Conservation (phyloP, 2,329 filamentous ascomycete genomes). For the Trichoderma sp. region DNA sequence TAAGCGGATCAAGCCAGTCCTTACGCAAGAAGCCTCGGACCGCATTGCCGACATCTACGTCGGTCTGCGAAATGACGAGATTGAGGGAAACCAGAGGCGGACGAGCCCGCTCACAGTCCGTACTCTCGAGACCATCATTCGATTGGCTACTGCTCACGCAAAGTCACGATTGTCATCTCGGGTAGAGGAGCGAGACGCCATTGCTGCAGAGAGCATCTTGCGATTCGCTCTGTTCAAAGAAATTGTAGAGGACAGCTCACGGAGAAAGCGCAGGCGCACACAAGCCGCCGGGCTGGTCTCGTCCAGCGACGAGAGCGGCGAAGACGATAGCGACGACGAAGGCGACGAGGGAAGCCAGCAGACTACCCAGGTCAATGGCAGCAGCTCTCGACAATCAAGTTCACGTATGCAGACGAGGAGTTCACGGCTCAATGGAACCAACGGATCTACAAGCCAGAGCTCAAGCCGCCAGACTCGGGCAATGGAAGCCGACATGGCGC, state of each 20-base stretch:
- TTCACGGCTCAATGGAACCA: conserved; percentile 39
- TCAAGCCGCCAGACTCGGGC: conserved; percentile 38
- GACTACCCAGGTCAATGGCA: conserved; percentile 52
- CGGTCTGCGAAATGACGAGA: conserved; percentile 89
- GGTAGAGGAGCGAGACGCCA: conserved; percentile 86
- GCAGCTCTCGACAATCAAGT: conserved; percentile 39
- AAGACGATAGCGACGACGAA: conserved; percentile 59
- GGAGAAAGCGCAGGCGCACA: conserved; percentile 79
- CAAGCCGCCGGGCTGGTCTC: conserved; percentile 56
- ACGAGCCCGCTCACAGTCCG: conserved; percentile 95
- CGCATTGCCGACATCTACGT: conserved; percentile 92
- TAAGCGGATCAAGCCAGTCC: conserved; percentile 86
- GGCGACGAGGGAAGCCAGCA: conserved; percentile 60
- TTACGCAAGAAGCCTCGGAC: conserved; percentile 89
- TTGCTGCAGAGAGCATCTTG: conserved; percentile 84
- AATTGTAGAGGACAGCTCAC: conserved; percentile 75
- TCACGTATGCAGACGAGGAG: conserved; percentile 29
- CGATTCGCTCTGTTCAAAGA: conserved; percentile 98
- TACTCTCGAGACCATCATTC: conserved; percentile 97
- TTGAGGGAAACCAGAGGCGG: conserved; percentile 89
- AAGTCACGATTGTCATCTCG: conserved; percentile 86
- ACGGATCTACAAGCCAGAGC: background rate
- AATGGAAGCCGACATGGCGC: conserved; percentile 41
- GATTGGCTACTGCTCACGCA: conserved; percentile 92
- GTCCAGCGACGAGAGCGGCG: conserved; percentile 61